These are phyloP conservation scores for Oenanthe javanica DNA, from an alignment of 140 eudicot species.

Conservation along the genomic window DNA sequence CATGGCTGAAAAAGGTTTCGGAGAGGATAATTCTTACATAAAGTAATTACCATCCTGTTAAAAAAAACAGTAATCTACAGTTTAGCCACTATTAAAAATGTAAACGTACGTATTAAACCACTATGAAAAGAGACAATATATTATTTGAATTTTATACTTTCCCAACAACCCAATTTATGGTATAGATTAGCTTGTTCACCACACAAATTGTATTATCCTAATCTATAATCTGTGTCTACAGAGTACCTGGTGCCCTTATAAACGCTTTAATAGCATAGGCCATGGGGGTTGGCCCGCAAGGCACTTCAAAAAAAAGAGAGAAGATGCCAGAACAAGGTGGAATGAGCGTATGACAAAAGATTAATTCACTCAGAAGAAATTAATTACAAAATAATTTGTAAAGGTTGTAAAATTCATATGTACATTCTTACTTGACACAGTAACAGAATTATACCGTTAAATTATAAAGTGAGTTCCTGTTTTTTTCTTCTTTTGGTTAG, in stretches of 20 bases:
- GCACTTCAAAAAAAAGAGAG: neutral
- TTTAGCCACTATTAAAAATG: neutral
- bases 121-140: neutral
- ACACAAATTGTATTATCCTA: too few species aligned
- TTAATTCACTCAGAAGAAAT: neutral
- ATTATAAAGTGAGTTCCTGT: neutral
- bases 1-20: neutral
- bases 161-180: too few species aligned
- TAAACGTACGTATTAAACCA: neutral
- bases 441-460: neutral
- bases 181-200: too few species aligned
- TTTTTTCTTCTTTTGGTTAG: neutral
- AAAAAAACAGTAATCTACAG: neutral
- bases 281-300: neutral
- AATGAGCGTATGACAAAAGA: neutral
- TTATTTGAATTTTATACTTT: neutral
- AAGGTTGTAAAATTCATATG: neutral
- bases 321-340: neutral
- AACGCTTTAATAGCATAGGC: neutral
- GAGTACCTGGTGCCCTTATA: neutral
- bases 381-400: neutral
- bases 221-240: neutral
- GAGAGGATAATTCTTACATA: neutral
- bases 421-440: neutral
- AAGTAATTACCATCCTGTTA: neutral